Conservation (phyloP, 345 rosid genomes). For the Eucalyptus albens region DNA sequence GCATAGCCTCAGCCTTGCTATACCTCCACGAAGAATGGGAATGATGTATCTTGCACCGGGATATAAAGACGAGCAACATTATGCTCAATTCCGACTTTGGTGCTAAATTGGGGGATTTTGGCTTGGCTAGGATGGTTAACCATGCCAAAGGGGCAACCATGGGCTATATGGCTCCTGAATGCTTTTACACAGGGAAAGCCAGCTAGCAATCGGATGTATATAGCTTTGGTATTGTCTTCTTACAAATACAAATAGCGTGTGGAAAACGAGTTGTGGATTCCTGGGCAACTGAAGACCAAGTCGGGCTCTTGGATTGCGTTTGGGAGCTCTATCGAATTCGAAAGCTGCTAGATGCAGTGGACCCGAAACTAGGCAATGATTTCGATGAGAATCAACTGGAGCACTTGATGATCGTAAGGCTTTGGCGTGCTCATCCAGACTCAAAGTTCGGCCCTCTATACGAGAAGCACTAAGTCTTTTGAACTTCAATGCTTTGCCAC, state of each 20-base stretch:
- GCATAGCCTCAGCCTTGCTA: background rate
- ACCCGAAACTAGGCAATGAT: background rate
- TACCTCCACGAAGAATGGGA: background rate
- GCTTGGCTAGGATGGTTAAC: background rate
- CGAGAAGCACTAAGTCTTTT: background rate
- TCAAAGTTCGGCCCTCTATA: conserved; percentile 1
- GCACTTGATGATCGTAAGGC: background rate
- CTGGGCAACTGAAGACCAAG: background rate
- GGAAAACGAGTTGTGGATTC: background rate
- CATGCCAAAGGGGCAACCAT: background rate
- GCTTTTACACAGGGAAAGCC: background rate
- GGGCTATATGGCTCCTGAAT: background rate
- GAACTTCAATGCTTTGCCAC: background rate
- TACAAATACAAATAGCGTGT: background rate
- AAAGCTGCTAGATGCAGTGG: background rate
- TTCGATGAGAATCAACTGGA: background rate
- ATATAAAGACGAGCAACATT: background rate
- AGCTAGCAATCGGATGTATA: accelerated
- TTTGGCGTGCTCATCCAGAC: conserved; percentile 4
- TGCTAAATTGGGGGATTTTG: background rate
- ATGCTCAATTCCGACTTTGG: background rate
- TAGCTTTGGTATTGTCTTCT: background rate
- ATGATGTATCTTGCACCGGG: background rate
- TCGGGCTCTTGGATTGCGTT: background rate
- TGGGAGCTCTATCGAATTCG: background rate